Conservation (phyloP, 2,329 filamentous ascomycete genomes). For the Epichloe elymi region DNA sequence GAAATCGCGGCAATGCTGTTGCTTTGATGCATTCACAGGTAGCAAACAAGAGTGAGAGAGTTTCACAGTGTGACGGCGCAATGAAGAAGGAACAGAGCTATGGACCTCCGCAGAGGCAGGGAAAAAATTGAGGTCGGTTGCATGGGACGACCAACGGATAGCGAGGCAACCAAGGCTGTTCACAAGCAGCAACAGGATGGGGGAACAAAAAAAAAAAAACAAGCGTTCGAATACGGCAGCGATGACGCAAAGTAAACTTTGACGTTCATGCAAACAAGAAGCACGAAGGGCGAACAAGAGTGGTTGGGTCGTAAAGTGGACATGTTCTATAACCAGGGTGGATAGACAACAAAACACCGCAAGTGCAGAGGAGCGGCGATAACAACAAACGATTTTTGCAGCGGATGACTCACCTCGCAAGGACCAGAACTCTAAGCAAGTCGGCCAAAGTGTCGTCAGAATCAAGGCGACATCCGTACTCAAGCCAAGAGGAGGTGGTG, state of each 20-base stretch:
- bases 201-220: neutral
- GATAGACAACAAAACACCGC: constrained; percentile 5
- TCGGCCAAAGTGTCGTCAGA: neutral
- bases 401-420: constrained; percentile 7
- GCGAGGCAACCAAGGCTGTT: neutral
- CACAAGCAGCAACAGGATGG: neutral
- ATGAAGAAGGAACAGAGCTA: neutral
- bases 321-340: constrained; percentile 1
- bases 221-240: neutral
- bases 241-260: neutral
- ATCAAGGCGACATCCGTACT: neutral
- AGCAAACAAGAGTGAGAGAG: neutral
- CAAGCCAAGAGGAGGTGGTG: neutral
- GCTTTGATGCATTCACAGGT: constrained; percentile 1
- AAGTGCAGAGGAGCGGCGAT: constrained; percentile 1
- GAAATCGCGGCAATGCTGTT: neutral
- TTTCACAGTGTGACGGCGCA: neutral
- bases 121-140: neutral
- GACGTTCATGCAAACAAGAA: neutral
- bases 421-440: neutral
- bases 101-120: neutral
- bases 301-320: constrained; percentile 1
- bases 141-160: neutral
- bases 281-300: neutral
- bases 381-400: constrained; percentile 2